Base-by-base conservation (phyloP, 805 yeast genomes). In the Starmerella bombi region DNA sequence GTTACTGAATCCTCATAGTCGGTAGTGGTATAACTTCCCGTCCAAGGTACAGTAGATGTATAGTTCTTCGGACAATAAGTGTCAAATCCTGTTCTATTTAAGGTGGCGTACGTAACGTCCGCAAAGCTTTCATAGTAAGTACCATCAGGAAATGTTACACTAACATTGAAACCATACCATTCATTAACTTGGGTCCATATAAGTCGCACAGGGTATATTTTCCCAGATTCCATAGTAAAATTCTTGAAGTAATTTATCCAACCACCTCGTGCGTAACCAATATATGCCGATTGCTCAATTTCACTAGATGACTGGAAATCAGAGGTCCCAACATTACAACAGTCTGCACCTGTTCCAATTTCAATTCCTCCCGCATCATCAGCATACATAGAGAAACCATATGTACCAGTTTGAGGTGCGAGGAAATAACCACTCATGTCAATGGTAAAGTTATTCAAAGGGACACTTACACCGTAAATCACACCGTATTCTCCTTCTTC, bases 41-140 rank as follows among this genome's bases (percentile, higher is more conserved):
- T 25, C 38, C 38, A 35, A 5, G 38, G 32, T 18, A 35, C 17
- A 7, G 38, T 25, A 14, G 32, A 15, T 7, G 36, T 34, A 22
- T 20, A 16, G 23, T 25, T 27, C 5, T 12, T 10, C 5, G 31
- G 32, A 19, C 38, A 27, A 27, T 12, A 15, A 25, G 14, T 3
- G 17, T 35, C 32, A 8, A 20, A 12, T 16, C 12, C 21, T 15
- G 9, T 16, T 5, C 33, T 5, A 20, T 31, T 31, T 18, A 31
- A 16, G 5, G 6, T n/a, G 27, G 4, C 20, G 16, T 10, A 14
- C 35, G 12, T 17, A 14, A 32, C 25, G 9, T n/a, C 16, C 4
- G 18, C 27, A 20, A 20, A 18, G 27, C 18, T 16, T 5, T 21
- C 5, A 10, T 4, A 14, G 6, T 20, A 8, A 6, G 25, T 32